Evolutionary conservation across 2,329 filamentous ascomycete genomes (phyloP).

Genomic region (Pseudogymnoascus sp.): DNA sequence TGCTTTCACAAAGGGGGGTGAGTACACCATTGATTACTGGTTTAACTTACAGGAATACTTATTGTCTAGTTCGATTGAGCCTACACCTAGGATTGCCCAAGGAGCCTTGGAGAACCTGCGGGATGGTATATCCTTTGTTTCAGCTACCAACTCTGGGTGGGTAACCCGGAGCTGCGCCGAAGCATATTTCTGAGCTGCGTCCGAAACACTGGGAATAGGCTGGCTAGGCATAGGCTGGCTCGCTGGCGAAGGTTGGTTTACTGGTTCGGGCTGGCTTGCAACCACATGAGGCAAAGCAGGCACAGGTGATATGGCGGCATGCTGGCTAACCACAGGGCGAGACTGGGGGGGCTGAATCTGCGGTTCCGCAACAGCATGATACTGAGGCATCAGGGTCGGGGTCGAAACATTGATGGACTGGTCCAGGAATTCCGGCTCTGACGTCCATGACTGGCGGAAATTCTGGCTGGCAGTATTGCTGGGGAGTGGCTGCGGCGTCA

Average conservation of each 20-base stretch:
- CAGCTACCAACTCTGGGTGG: slow-evolving; percentile 20
- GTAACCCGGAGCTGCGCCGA: slow-evolving; percentile 6
- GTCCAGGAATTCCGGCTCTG: not conserved
- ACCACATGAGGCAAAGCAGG: not conserved
- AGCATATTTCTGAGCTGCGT: not conserved
- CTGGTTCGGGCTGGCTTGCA: not conserved
- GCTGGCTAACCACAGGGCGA: not conserved
- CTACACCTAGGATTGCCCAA: slow-evolving; percentile 11
- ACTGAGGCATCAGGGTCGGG: not conserved
- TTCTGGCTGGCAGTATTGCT: not conserved
- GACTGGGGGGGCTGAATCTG: not conserved
- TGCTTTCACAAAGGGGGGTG: not conserved
- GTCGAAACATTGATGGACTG: not conserved
- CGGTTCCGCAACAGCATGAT: not conserved
- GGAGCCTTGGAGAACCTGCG: slow-evolving; percentile 23
- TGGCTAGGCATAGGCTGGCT: not conserved
- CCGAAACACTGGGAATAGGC: not conserved
- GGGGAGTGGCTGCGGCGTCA: not conserved
- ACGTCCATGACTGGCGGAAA: not conserved
- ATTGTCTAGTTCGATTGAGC: not conserved
- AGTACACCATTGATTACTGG: not conserved
- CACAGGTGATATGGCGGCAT: not conserved
- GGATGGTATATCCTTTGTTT: slow-evolving; percentile 16
- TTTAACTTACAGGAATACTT: not conserved
- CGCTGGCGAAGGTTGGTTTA: not conserved